Conservation (phyloP, 495 filamentous ascomycete genomes). For the Haplographium delicatum region DNA sequence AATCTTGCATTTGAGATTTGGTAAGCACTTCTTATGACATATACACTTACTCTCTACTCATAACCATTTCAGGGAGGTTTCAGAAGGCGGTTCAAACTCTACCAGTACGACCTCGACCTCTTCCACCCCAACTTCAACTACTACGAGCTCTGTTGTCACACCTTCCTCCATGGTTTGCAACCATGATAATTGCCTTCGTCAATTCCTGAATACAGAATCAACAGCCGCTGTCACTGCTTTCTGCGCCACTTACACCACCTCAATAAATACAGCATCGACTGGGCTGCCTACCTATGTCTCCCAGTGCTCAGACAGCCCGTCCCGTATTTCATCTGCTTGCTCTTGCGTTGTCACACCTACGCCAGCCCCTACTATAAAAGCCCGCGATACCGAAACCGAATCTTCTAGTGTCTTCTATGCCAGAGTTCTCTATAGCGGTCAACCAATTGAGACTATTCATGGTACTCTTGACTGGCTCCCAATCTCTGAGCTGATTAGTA, state of each 20-base stretch:
- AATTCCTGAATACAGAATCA: constrained; percentile 3
- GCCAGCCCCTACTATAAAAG: background rate
- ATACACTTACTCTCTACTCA: too few relatives aligned
- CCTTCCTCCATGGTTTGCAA: background rate
- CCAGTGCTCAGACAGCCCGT: constrained; percentile 11
- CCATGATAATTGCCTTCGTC: constrained; percentile 4
- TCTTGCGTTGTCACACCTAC: constrained; percentile 1
- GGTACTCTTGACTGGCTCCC: constrained; percentile 4
- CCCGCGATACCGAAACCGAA: too few relatives aligned
- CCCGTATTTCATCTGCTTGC: constrained; percentile 6
- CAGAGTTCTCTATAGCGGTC: constrained; percentile 7
- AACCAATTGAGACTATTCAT: constrained; percentile 5
- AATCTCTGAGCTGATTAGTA: background rate
- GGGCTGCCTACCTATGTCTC: constrained; percentile 25
- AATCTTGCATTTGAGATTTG: constrained; percentile 9
- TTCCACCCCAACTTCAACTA: too few relatives aligned
- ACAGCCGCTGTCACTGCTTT: background rate
- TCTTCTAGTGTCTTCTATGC: background rate
- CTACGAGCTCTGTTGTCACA: too few relatives aligned
- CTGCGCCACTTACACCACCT: constrained; percentile 12
- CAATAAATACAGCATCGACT: constrained; percentile 2
- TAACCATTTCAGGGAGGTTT: too few relatives aligned
- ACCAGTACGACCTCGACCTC: too few relatives aligned
- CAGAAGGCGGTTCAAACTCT: too few relatives aligned
- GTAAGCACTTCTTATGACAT: too few relatives aligned